Percentiles rank a stretch among this genome's conserved stretches.
Evolutionary conservation across 1,284 basidiomycete species (phyloP).

Genomic region (Ceratobasidium sp.): DNA sequence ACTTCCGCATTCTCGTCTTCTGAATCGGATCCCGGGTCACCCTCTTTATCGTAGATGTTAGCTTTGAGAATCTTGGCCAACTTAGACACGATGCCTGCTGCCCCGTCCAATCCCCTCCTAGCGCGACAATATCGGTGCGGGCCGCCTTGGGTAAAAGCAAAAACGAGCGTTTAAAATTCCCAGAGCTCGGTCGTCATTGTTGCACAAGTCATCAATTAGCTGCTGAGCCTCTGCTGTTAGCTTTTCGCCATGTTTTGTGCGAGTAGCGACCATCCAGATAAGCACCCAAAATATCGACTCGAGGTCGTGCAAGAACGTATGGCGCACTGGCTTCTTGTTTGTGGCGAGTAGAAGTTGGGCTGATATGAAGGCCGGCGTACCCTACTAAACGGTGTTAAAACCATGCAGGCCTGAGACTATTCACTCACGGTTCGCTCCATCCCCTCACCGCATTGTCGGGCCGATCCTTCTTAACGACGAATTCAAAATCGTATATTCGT

Average conservation of each 20-base stretch:
- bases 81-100: too few relatives aligned
- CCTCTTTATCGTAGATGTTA: too few relatives aligned
- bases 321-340: background rate
- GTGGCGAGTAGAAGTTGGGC: slow-evolving; percentile 2
- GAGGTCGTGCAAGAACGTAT: slow-evolving; percentile 36
- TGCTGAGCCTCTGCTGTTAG: background rate
- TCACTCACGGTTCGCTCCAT: slow-evolving; percentile 5
- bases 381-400: background rate
- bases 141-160: background rate
- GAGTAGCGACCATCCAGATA: slow-evolving; percentile 23
- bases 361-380: background rate
- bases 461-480: slow-evolving; percentile 1
- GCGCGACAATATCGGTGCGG: too few relatives aligned
- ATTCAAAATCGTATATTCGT: slow-evolving; percentile 6
- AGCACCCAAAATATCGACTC: slow-evolving; percentile 40
- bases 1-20: too few relatives aligned
- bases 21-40: too few relatives aligned
- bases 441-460: background rate
- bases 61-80: too few relatives aligned
- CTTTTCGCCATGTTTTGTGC: background rate
- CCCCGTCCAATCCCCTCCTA: too few relatives aligned
- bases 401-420: background rate
- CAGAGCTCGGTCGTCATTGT: background rate
- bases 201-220: background rate
- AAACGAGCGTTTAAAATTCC: background rate